phyloP scores from a whole-genome alignment of 352 stramenopile species.

The Phytophthora tentaculata region DNA sequence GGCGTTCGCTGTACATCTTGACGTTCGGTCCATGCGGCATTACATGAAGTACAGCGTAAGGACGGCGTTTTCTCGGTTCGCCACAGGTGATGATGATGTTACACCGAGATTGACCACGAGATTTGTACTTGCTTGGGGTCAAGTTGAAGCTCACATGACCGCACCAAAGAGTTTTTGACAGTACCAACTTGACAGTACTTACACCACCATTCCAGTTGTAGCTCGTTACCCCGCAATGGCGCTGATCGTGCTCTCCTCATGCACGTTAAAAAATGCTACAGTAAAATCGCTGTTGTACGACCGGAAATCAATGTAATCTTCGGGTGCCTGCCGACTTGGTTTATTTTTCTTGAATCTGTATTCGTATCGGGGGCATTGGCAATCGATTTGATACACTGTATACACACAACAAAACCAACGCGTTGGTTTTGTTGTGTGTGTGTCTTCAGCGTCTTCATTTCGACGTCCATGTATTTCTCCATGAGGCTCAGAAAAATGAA shows the following conservation, averaged over 20 bases:
- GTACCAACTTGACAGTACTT: not conserved
- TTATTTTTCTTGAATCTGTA: no score
- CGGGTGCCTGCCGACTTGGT: no score
- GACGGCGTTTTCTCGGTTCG: constrained; percentile 1
- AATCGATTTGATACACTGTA: no score
- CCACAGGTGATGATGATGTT: not conserved
- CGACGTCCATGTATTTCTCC: no score
- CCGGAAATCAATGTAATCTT: not conserved
- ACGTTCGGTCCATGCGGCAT: constrained; percentile 23
- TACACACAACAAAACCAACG: no score
- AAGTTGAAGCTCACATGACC: constrained; percentile 5
- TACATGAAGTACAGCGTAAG: constrained; percentile 14
- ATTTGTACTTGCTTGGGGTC: constrained; percentile 16
- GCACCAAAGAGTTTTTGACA: not conserved
- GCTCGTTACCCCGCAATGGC: not conserved
- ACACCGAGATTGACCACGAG: constrained; percentile 18
- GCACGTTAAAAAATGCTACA: no score
- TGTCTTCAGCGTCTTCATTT: no score
- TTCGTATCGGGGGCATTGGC: no score
- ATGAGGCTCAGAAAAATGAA: no score
- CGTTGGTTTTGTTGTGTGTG: no score
- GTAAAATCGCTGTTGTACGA: not conserved
- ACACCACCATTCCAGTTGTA: not conserved
- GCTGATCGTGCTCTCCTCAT: no score
- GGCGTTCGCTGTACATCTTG: constrained; percentile 16